Evolutionary conservation across 441 rosid genomes (phyloP).

Genomic region (Gossypium aridum): DNA sequence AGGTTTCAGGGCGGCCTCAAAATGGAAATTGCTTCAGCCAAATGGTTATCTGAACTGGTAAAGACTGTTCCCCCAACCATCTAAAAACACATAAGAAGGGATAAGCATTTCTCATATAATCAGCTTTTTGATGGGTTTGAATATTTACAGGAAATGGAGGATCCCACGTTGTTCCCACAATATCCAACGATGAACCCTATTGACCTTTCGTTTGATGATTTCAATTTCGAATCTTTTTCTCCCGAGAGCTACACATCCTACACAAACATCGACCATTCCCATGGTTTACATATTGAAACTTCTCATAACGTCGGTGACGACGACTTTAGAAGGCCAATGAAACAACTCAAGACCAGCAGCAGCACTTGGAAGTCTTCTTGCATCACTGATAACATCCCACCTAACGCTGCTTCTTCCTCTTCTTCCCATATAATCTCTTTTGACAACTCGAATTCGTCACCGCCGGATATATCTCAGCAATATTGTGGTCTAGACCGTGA

Average conservation of each 20-base stretch:
- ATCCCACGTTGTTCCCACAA: constrained; percentile 23
- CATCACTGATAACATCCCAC: constrained; percentile 8
- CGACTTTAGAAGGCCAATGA: constrained; percentile 20
- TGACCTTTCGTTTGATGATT: constrained; percentile 31
- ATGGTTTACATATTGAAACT: constrained; percentile 8
- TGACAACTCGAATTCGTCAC: constrained; percentile 19
- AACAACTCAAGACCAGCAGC: constrained; percentile 26
- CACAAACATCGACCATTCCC: constrained; percentile 10
- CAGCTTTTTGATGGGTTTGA: background rate
- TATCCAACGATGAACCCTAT: constrained; percentile 23
- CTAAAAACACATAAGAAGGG: background rate
- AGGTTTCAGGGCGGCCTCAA: background rate
- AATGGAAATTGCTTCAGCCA: constrained; percentile 34
- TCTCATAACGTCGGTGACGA: constrained; percentile 1
- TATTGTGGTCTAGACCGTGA: background rate
- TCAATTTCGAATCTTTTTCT: constrained; percentile 23
- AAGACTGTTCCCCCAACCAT: background rate
- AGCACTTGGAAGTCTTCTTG: constrained; percentile 16
- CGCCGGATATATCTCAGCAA: constrained; percentile 17
- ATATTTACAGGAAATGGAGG: constrained; percentile 26
- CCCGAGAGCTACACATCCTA: constrained; percentile 19
- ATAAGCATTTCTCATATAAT: background rate
- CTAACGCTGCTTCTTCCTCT: constrained; percentile 27
- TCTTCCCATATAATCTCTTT: constrained; percentile 46
- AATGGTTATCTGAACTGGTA: constrained; percentile 35